phyloP scores from a whole-genome alignment of 208 protist genomes.

The Crithidia acanthocephali region DNA sequence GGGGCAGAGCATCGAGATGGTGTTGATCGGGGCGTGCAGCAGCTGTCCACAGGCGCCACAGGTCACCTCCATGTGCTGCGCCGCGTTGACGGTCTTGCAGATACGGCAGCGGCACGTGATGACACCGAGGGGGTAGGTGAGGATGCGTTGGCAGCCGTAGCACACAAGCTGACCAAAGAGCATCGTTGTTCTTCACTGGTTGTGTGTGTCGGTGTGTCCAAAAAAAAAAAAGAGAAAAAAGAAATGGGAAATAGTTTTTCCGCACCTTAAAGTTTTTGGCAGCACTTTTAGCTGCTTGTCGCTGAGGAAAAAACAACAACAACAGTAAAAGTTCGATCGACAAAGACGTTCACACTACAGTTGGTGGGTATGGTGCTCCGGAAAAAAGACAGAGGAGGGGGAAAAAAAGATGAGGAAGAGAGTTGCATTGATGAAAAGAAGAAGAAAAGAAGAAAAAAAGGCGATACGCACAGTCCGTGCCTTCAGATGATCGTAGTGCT shows the following conservation, averaged over 20 bases:
- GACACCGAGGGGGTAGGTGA: conserved; percentile 74
- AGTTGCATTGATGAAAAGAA: not conserved
- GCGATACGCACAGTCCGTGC: too few species aligned
- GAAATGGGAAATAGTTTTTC: not conserved
- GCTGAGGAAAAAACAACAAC: conserved; percentile 15
- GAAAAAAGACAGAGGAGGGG: not conserved
- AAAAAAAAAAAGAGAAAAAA: conserved; percentile 24
- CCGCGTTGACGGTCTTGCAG: conserved; percentile 70
- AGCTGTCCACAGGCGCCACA: conserved; percentile 50
- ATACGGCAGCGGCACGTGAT: conserved; percentile 77
- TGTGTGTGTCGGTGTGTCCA: not conserved
- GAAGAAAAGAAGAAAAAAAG: too few species aligned
- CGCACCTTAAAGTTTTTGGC: too few species aligned
- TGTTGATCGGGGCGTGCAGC: conserved; percentile 82
- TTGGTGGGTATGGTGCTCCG: too few species aligned
- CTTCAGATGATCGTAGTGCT: too few species aligned
- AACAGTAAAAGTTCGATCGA: too few species aligned
- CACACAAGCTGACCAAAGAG: conserved; percentile 77
- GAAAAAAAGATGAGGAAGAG: not conserved
- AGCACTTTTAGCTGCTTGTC: too few species aligned
- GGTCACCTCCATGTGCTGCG: conserved; percentile 53
- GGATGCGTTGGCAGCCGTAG: conserved; percentile 61
- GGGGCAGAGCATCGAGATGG: conserved; percentile 68
- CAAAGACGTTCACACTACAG: too few species aligned
- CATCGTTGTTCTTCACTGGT: conserved; percentile 27